Percentiles rank a stretch among this genome's conserved stretches.
phyloP scores from a whole-genome alignment of 192 early-diverging fungal species.

The Linnemannia elongata region DNA sequence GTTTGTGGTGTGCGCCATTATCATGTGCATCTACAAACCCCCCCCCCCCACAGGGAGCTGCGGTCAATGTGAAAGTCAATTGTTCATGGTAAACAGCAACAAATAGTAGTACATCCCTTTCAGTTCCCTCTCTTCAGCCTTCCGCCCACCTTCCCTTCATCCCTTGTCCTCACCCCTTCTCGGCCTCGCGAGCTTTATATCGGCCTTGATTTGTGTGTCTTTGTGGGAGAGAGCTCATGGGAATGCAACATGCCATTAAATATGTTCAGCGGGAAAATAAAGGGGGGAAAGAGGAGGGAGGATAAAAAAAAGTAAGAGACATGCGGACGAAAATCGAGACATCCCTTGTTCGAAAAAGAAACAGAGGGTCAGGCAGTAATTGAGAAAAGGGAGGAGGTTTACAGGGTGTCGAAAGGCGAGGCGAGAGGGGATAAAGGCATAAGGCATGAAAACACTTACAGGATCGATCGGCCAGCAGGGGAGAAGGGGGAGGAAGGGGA shows the following conservation, averaged over 20 bases:
- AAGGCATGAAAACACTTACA: no score
- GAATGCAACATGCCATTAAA: background rate
- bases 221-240: conserved; percentile 7
- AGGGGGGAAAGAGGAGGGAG: background rate
- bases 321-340: background rate
- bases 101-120: no score
- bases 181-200: background rate
- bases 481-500: no score
- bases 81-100: no score
- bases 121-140: background rate
- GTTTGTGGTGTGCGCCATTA: background rate
- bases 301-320: background rate
- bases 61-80: background rate
- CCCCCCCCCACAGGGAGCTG: no score
- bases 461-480: no score
- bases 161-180: background rate
- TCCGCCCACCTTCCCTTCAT: background rate
- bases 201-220: background rate
- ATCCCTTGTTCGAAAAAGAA: background rate
- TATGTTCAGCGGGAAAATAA: background rate
- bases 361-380: background rate
- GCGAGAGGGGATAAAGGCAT: no score
- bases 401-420: background rate
- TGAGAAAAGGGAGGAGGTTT: background rate
- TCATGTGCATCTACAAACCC: background rate